phyloP scores from a whole-genome alignment of 2,329 filamentous ascomycete genomes.

The Fusarium sp. region DNA sequence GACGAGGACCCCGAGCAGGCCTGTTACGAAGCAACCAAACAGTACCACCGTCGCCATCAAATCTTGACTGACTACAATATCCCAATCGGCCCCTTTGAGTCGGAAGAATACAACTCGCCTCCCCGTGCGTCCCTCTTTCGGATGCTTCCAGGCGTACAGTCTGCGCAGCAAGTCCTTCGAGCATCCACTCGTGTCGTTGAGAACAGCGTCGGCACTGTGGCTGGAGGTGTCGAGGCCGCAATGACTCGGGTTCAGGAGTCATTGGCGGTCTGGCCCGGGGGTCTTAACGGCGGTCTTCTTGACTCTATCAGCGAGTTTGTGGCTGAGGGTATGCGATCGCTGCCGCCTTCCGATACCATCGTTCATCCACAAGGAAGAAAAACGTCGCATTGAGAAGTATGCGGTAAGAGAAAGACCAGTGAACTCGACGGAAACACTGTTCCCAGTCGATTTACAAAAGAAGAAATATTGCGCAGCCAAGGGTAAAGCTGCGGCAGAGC shows the following conservation, averaged over 20 bases:
- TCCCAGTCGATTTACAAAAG: neutral
- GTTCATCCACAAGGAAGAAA: slow-evolving; percentile 7
- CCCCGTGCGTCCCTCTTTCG: neutral
- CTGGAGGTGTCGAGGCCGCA: slow-evolving; percentile 9
- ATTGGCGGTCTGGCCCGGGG: neutral
- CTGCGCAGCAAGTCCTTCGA: neutral
- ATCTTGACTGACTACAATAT: slow-evolving; percentile 13
- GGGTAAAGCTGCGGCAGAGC: neutral
- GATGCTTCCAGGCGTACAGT: neutral
- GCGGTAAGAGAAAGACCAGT: neutral
- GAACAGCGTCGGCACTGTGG: slow-evolving; percentile 1
- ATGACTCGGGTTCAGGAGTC: slow-evolving; percentile 10
- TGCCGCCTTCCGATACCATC: slow-evolving; percentile 26
- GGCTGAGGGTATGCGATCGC: slow-evolving; percentile 17
- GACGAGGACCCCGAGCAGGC: neutral
- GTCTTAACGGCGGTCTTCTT: slow-evolving; percentile 3
- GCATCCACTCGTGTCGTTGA: neutral
- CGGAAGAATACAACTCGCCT: neutral
- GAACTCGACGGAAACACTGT: neutral
- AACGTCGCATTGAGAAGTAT: neutral
- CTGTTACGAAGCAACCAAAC: neutral
- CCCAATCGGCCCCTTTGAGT: neutral
- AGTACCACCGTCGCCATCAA: neutral
- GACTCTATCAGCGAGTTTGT: neutral
- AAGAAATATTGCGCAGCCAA: neutral